These are phyloP conservation scores for Kwoniella heveanensis DNA, from an alignment of 768 basidiomycete species.

Conservation along the genomic window DNA sequence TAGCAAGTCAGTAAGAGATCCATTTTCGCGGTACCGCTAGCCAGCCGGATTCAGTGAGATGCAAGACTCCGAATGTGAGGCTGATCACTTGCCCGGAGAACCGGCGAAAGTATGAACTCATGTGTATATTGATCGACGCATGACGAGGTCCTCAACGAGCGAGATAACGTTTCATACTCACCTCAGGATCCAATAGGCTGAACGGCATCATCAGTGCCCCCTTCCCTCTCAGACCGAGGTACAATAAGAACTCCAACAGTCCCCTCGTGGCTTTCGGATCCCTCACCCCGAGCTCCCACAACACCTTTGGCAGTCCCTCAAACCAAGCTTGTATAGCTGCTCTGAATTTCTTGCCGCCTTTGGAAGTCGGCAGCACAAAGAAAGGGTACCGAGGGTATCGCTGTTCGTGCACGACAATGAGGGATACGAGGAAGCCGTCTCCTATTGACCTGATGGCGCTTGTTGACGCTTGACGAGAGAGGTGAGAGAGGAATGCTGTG, in stretches of 20 bases:
- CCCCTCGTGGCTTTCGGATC: constrained; percentile 64
- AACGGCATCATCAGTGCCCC: constrained; percentile 23
- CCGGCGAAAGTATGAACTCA: too few species aligned
- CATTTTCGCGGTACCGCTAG: too few species aligned
- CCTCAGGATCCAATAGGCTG: constrained; percentile 15
- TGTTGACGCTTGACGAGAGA: constrained; percentile 63
- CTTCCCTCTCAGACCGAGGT: constrained; percentile 42
- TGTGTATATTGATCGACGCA: too few species aligned
- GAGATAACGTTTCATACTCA: too few species aligned
- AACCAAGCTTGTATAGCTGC: constrained; percentile 64
- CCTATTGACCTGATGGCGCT: constrained; percentile 69
- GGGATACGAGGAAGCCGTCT: constrained; percentile 72
- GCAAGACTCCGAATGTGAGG: too few species aligned
- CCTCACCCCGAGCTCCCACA: constrained; percentile 78
- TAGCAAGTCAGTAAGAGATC: too few species aligned
- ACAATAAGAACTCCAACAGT: constrained; percentile 67
- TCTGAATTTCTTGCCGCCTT: constrained; percentile 10
- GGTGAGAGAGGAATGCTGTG: constrained; percentile 68
- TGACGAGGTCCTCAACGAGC: too few species aligned
- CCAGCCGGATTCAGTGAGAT: too few species aligned
- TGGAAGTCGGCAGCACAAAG: constrained; percentile 32
- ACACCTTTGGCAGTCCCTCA: constrained; percentile 70
- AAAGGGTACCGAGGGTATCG: constrained; percentile 45
- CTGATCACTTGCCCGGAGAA: too few species aligned
- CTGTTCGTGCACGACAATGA: constrained; percentile 65